Evolutionary conservation across 208 protist genomes (phyloP), one percentile per base, ranked within the genome.

Genomic region (Trypanosoma lewisi): DNA sequence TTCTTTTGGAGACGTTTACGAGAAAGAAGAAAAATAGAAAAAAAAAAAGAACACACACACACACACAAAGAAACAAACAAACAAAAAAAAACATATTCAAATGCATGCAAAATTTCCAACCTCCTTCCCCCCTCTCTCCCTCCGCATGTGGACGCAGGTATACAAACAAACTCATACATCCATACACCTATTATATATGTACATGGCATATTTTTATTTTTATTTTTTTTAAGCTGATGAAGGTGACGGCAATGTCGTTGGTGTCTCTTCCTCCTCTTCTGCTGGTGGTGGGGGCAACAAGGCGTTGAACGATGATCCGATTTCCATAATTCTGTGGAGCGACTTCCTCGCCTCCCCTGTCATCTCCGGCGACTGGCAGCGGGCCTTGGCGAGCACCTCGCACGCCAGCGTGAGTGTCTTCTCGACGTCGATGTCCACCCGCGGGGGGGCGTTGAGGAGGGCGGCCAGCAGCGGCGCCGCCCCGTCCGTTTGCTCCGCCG

Each of bases 351-450:
- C 67, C 3, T 55, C 28, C 4, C 49, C 59, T 25, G 19, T 56
- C 16, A 73, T 17, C 19, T 61, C 52, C 2, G n/a, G 7, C 4
- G 37, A 49, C 12, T 55, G 51, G 5, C 8, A 16, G 7, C 53
- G 51, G 23, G 67, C 67, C 30, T 50, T 52, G 14, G 27, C 28
- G 14, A 73, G 45, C n/a, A 73, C 67, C 9, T 56, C 7, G 33
- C 53, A 67, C 9, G 67, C 23, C 23, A 73, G 44, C 12, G 25
- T 27, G 47, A 73, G 67, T 33, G 60, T 62, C 60, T 73, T 73
- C 23, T 73, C 67, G 31, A 73, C 59, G 33, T 73, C 67, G 9
- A 73, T 42, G 33, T 48, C 50, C 36, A 73, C 28, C 7, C 59
- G 58, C 4, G 67, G 30, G 0, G 49, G 19, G 14, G 39, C 53